These are phyloP conservation scores for Populus nigra DNA, from an alignment of 345 rosid genomes.

Conservation along the genomic window DNA sequence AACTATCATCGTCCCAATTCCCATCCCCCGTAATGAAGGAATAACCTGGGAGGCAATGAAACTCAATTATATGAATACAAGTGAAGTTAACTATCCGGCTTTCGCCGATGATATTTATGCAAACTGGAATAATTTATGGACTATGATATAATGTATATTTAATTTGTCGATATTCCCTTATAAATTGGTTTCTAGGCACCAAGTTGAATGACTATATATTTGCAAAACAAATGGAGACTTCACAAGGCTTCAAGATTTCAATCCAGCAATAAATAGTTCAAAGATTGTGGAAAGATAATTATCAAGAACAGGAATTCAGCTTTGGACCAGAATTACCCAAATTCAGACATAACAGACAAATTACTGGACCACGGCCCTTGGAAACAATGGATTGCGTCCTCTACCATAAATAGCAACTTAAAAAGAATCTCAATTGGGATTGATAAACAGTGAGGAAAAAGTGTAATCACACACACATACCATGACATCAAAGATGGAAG, in stretches of 20 bases:
- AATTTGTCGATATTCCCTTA: no score
- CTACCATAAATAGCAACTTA: not conserved
- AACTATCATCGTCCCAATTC: conserved; percentile 74
- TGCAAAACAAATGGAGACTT: not conserved
- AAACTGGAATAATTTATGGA: no score
- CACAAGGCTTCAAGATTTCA: not conserved
- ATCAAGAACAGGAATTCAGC: not conserved
- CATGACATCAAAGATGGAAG: conserved; percentile 80
- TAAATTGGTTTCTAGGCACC: not conserved
- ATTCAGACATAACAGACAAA: not conserved
- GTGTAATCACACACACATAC: conserved; percentile 15
- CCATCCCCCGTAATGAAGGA: conserved; percentile 68
- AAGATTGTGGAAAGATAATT: not conserved
- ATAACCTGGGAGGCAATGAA: conserved; percentile 62
- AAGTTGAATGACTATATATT: not conserved
- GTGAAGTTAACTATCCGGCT: not conserved
- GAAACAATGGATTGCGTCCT: no score
- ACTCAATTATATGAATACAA: conserved; percentile 34
- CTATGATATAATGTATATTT: no score
- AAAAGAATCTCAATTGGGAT: not conserved
- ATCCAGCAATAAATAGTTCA: not conserved
- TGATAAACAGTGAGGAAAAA: not conserved
- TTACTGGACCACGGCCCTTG: not conserved
- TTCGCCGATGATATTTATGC: no score
- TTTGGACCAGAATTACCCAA: not conserved